phyloP scores from a whole-genome alignment of 352 stramenopile species.

The Phytophthora sp. region DNA sequence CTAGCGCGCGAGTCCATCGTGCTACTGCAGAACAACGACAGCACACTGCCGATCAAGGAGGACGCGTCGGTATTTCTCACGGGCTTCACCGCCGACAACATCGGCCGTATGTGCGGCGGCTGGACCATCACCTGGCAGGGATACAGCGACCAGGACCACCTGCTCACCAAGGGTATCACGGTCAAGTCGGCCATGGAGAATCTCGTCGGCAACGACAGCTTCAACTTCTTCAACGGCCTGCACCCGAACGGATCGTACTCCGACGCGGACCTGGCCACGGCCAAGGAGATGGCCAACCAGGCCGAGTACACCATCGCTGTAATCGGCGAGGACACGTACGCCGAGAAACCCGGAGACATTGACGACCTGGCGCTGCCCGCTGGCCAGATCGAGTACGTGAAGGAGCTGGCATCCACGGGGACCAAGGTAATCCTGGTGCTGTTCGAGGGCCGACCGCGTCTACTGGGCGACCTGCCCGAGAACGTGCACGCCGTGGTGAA shows the following conservation, averaged over 20 bases:
- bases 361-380: constrained; percentile 22
- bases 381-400: constrained; percentile 28
- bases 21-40: constrained; percentile 34
- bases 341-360: constrained; percentile 48
- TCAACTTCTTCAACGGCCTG: constrained; percentile 43
- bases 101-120: constrained; percentile 42
- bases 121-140: constrained; percentile 50
- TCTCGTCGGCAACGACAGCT: constrained; percentile 24
- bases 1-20: constrained; percentile 45
- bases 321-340: constrained; percentile 46
- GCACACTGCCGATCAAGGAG: constrained; percentile 17
- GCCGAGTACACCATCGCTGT: constrained; percentile 43
- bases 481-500: constrained; percentile 37
- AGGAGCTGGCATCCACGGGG: constrained; percentile 30
- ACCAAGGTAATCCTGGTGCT: constrained; percentile 74
- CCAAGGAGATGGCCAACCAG: constrained; percentile 30
- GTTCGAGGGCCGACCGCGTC: constrained; percentile 59
- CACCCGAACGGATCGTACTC: constrained; percentile 35
- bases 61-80: constrained; percentile 34
- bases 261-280: constrained; percentile 34
- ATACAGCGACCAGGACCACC: constrained; percentile 32
- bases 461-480: constrained; percentile 57
- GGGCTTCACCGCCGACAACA: constrained; percentile 38
- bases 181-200: constrained; percentile 37
- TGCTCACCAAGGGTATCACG: constrained; percentile 35